phyloP scores from a whole-genome alignment of 371 early-diverging fungal species.

The Rhizopus arrhizus region DNA sequence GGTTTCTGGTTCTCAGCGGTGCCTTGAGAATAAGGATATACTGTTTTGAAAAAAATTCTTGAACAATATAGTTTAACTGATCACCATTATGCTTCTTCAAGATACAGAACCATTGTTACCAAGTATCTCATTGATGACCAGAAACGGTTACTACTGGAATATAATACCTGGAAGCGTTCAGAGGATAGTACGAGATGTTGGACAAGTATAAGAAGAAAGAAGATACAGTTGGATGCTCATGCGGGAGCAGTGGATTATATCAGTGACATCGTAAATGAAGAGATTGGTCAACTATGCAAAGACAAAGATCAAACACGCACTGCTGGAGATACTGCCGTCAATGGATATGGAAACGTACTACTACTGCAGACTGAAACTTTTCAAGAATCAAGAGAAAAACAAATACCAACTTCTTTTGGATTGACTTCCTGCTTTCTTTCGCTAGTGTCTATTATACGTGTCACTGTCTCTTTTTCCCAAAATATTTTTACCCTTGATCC shows the following conservation, averaged over 20 bases:
- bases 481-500: too few species aligned
- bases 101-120: constrained; percentile 16
- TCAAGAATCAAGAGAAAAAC: constrained; percentile 16
- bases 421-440: too few species aligned
- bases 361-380: constrained; percentile 12
- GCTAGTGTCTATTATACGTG: too few species aligned
- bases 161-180: constrained; percentile 18
- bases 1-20: too few species aligned
- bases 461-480: too few species aligned
- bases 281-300: constrained; percentile 18
- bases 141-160: constrained; percentile 18
- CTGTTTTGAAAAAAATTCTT: too few species aligned
- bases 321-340: constrained; percentile 11
- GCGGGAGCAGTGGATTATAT: constrained; percentile 15
- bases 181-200: constrained; percentile 19
- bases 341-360: constrained; percentile 17
- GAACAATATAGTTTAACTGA: constrained; percentile 11
- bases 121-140: constrained; percentile 15
- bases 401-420: constrained; percentile 14
- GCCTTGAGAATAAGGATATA: too few species aligned
- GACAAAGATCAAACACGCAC: constrained; percentile 8
- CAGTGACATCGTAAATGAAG: constrained; percentile 14
- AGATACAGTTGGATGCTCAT: constrained; percentile 13
- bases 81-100: constrained; percentile 14
- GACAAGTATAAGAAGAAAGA: constrained; percentile 16